Conservation (phyloP, 2,329 filamentous ascomycete genomes). For the Cladobotryum mycophilum region DNA sequence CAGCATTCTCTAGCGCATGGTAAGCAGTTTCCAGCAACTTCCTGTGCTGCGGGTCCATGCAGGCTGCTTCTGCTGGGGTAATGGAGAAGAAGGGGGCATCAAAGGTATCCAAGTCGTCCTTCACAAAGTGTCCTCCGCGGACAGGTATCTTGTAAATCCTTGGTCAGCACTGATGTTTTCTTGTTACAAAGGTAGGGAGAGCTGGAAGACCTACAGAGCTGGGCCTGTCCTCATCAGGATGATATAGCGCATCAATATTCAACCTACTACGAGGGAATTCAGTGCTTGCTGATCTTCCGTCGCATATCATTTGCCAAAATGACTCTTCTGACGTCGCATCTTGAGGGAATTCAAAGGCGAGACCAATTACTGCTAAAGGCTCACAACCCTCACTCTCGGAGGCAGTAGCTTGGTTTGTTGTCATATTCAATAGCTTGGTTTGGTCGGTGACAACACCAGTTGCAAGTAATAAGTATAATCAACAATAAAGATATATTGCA, state of each 20-base stretch:
- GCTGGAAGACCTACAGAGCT: not conserved
- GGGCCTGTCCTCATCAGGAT: not conserved
- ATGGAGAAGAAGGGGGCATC: constrained; percentile 20
- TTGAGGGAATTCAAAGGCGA: not conserved
- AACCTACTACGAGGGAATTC: not conserved
- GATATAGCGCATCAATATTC: not conserved
- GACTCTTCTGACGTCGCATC: not conserved
- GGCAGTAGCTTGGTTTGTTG: too few relatives aligned
- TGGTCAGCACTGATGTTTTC: not conserved
- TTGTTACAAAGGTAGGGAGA: too few relatives aligned
- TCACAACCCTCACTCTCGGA: too few relatives aligned
- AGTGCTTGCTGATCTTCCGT: not conserved
- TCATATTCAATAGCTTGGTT: too few relatives aligned
- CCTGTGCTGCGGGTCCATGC: constrained; percentile 25
- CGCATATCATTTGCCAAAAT: not conserved
- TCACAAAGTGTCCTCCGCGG: constrained; percentile 22
- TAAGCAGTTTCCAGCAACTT: constrained; percentile 21
- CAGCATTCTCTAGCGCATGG: constrained; percentile 20
- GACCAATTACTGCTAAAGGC: not conserved
- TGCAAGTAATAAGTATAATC: too few relatives aligned
- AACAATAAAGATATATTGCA: too few relatives aligned
- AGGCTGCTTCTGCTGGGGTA: constrained; percentile 16
- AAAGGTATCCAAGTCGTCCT: constrained; percentile 19
- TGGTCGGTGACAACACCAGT: too few relatives aligned
- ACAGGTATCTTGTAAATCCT: not conserved